Evolutionary conservation across 176 grass and related monocot species (phyloP).

Genomic region (Themeda triandra): DNA sequence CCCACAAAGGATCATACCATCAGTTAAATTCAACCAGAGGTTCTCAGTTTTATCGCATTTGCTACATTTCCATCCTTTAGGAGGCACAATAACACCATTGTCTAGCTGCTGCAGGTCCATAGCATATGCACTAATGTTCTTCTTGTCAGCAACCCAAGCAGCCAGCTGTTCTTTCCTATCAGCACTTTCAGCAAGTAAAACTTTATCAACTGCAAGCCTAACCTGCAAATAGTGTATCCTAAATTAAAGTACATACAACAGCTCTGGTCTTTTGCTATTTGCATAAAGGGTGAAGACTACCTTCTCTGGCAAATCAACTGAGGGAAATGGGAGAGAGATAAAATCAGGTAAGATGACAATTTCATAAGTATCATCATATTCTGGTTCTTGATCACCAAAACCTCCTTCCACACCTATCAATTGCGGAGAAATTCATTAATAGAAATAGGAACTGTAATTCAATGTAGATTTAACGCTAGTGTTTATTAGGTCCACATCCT

Average conservation of each 20-base stretch:
- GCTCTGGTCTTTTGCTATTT: neutral
- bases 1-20: constrained; percentile 90
- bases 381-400: constrained; percentile 83
- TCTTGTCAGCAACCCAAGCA: constrained; percentile 92
- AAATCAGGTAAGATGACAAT: constrained; percentile 91
- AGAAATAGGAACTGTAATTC: neutral
- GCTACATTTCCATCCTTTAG: constrained; percentile 92
- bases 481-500: neutral
- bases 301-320: constrained; percentile 96
- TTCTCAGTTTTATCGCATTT: constrained; percentile 97
- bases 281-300: constrained; percentile 30
- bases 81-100: constrained; percentile 81
- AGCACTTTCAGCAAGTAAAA: constrained; percentile 83
- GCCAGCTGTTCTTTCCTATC: constrained; percentile 80
- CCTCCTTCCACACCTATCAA: constrained; percentile 89
- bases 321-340: constrained; percentile 80
- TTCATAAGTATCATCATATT: constrained; percentile 69
- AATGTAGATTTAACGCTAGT: neutral
- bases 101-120: constrained; percentile 81
- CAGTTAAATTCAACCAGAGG: constrained; percentile 97
- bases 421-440: constrained; percentile 3
- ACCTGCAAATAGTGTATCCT: constrained; percentile 45
- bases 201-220: constrained; percentile 81
- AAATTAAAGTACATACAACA: constrained; percentile 18
- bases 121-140: constrained; percentile 73